Evolutionary conservation across 1,284 basidiomycete genomes (phyloP).

Genomic region (Rhizoctonia solani): DNA sequence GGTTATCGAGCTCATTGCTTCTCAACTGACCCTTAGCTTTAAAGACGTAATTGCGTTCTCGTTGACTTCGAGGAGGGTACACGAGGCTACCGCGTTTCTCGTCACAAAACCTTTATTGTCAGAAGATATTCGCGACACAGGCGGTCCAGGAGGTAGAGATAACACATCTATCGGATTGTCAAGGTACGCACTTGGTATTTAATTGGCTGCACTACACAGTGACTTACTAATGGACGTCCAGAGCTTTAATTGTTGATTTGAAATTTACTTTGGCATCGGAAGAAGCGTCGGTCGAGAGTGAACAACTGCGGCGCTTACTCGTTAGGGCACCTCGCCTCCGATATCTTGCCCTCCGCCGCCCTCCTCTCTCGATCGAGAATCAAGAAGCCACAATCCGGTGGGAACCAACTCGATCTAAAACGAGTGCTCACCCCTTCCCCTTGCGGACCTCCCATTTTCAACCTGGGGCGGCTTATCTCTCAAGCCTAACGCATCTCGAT

Average conservation of each 20-base stretch:
- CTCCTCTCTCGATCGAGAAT: slow-evolving; percentile 1
- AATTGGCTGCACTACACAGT: too few relatives aligned
- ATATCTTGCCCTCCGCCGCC: slow-evolving; percentile 9
- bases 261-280: slow-evolving; percentile 11
- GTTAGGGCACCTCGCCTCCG: slow-evolving; percentile 14
- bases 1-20: slow-evolving; percentile 22
- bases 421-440: slow-evolving; percentile 8
- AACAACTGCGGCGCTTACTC: slow-evolving; percentile 6
- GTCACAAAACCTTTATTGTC: too few relatives aligned
- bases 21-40: slow-evolving; percentile 11
- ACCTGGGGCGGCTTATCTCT: not conserved
- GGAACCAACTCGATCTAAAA: slow-evolving; percentile 25
- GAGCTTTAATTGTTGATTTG: not conserved
- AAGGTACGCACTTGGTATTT: too few relatives aligned
- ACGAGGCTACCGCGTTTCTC: too few relatives aligned
- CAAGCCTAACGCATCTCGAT: not conserved
- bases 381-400: not conserved
- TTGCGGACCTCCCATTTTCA: slow-evolving; percentile 24
- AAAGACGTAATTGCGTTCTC: slow-evolving; percentile 20
- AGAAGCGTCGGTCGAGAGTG: not conserved
- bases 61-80: slow-evolving; percentile 9
- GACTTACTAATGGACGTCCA: too few relatives aligned
- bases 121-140: too few relatives aligned
- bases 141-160: too few relatives aligned
- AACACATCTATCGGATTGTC: too few relatives aligned